Percentiles rank a stretch among this genome's conserved stretches.
These are phyloP conservation scores for Xylariaceae sp. DNA, from an alignment of 2,329 filamentous ascomycete genomes.

Conservation along the genomic window DNA sequence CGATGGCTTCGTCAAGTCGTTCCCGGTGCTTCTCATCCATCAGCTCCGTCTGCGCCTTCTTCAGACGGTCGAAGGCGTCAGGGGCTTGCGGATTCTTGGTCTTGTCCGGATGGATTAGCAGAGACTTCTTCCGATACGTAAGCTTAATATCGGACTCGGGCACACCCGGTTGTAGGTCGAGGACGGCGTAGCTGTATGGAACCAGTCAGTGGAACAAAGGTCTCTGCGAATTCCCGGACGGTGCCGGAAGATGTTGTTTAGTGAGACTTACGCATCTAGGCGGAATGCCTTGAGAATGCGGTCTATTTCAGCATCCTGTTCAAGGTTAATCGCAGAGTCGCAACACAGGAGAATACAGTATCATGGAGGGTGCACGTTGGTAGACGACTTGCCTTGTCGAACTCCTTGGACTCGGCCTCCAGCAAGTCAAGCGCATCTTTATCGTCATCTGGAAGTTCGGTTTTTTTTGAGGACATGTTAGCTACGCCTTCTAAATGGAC, in stretches of 20 bases:
- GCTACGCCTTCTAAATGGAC: background rate
- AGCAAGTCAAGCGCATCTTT: constrained; percentile 75
- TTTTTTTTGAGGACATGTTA: constrained; percentile 44
- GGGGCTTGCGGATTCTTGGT: constrained; percentile 86
- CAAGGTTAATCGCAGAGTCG: constrained; percentile 21
- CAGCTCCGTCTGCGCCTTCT: constrained; percentile 86
- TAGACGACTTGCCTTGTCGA: constrained; percentile 64
- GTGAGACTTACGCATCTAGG: constrained; percentile 51
- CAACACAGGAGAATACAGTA: background rate
- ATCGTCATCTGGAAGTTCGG: constrained; percentile 45
- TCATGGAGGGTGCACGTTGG: background rate
- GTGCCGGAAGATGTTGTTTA: background rate
- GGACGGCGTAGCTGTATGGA: constrained; percentile 70
- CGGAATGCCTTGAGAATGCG: constrained; percentile 89
- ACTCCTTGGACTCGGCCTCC: constrained; percentile 82
- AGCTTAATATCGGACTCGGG: constrained; percentile 94
- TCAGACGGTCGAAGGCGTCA: constrained; percentile 93
- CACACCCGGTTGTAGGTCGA: constrained; percentile 92
- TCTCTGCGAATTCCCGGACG: background rate
- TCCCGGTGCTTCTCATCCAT: constrained; percentile 91
- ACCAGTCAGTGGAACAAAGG: constrained; percentile 4
- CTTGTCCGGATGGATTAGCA: constrained; percentile 98
- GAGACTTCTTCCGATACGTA: constrained; percentile 93
- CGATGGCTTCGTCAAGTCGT: constrained; percentile 87
- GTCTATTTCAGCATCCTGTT: constrained; percentile 90